Base-by-base conservation (phyloP, 208 protist species). In the Porcisia hertigi region DNA sequence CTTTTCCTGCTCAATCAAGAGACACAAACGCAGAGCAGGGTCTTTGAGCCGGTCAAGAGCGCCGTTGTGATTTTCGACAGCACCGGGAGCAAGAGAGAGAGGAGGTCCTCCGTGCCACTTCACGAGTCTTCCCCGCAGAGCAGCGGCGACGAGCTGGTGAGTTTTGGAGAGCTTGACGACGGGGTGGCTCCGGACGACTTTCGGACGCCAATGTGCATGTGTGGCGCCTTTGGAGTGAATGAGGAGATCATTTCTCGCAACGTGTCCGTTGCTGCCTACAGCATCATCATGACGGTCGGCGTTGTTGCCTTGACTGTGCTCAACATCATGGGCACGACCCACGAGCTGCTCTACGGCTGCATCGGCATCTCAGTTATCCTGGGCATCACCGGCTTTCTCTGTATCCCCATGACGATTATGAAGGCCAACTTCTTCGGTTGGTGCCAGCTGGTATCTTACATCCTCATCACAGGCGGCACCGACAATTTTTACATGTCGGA, bases 381-480 rank as follows among this genome's bases (percentile, higher is more conserved):
- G 30, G 80, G 72, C 60, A 57, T 66, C 36, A 52, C 78, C n/a
- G 71, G 74, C 47, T 93, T 91, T 82, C 78, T 82, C 71, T 75
- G 76, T 55, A 75, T 93, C 45, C 85, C 89, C 5, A 25, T 79
- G 30, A 75, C 60, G 39, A 73, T 91, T 53, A 85, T 85, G 62
- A 87, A 88, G 74, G 83, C 78, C 20, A 91, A 88, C 76, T 65
- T 89, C 25, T 93, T 81, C 47, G 69, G 73, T 23, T 91, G 81
- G 64, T 57, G 87, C 52, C 70, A 84, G 43, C 53, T 80, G 23
- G 78, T 75, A n/a, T 74, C 80, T 3, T 90, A 88, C 76, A 66
- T 94, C 63, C 63, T 62, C 23, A 82, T 94, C 49, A 66, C 76
- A 16, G 86, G 83, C 49, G 84, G 80, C 20, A 64, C 89, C 30